Percentiles rank a stretch among this genome's conserved stretches.
Evolutionary conservation across 495 filamentous ascomycete genomes (phyloP).

Genomic region (Chaetomium cochliodes): DNA sequence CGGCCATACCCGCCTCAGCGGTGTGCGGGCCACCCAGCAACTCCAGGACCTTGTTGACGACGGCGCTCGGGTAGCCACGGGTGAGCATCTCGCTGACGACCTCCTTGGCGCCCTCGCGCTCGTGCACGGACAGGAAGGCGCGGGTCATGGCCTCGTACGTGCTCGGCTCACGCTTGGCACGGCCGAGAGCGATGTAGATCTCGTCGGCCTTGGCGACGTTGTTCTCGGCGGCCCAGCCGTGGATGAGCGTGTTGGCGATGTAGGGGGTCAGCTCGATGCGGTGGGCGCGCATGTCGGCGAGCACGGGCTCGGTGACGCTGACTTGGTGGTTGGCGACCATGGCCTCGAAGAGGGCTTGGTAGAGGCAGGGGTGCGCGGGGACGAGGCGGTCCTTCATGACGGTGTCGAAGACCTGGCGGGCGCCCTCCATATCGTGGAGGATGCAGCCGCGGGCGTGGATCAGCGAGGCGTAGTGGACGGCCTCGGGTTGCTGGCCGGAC

Average conservation of each 20-base stretch:
- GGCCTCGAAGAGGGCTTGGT: slow-evolving; percentile 91
- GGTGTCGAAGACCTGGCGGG: slow-evolving; percentile 75
- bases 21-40: slow-evolving; percentile 66
- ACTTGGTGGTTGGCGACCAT: slow-evolving; percentile 94
- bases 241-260: slow-evolving; percentile 98
- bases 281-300: slow-evolving; percentile 67
- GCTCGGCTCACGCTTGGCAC: slow-evolving; percentile 82
- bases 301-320: slow-evolving; percentile 67
- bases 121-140: slow-evolving; percentile 80
- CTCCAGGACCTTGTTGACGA: slow-evolving; percentile 87
- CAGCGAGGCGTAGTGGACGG: slow-evolving; percentile 91
- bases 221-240: slow-evolving; percentile 88
- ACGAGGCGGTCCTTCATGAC: slow-evolving; percentile 66
- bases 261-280: slow-evolving; percentile 89
- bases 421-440: slow-evolving; percentile 82
- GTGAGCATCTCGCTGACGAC: slow-evolving; percentile 89
- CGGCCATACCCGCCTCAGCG: slow-evolving; percentile 19
- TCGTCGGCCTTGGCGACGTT: slow-evolving; percentile 73
- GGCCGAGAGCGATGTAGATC: slow-evolving; percentile 73
- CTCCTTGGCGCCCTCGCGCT: slow-evolving; percentile 66
- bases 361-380: slow-evolving; percentile 76
- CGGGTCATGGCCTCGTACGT: slow-evolving; percentile 99
- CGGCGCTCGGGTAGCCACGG: slow-evolving; percentile 85
- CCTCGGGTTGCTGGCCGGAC: slow-evolving; percentile 73
- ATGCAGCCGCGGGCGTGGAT: slow-evolving; percentile 97